These are phyloP conservation scores for Candida vaughaniae DNA, from an alignment of 805 yeast species.

Conservation along the genomic window DNA sequence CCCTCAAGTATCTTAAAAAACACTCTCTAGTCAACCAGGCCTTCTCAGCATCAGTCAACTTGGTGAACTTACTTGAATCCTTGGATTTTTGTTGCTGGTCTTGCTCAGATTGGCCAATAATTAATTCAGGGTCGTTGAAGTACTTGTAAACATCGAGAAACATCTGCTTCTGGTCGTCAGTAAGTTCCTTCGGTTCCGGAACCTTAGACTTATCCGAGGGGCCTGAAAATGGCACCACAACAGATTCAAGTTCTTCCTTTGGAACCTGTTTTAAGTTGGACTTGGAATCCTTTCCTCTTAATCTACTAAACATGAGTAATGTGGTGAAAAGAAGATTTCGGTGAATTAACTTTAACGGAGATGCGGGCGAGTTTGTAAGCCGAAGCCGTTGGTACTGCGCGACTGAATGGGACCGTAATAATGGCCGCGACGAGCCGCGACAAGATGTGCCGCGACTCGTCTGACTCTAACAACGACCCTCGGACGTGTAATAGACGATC, in stretches of 20 bases:
- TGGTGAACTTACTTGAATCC: conserved; percentile 23
- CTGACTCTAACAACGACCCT: too few relatives aligned
- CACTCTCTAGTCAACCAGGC: conserved; percentile 96
- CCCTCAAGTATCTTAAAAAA: conserved; percentile 82
- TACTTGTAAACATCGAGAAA: conserved; percentile 63
- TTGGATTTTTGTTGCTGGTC: conserved; percentile 39
- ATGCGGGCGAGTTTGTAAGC: too few relatives aligned
- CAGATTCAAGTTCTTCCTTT: conserved; percentile 9
- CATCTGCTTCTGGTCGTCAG: conserved; percentile 55
- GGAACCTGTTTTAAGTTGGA: conserved; percentile 4
- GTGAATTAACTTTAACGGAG: too few relatives aligned
- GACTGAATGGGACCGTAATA: too few relatives aligned
- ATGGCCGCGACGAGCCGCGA: too few relatives aligned
- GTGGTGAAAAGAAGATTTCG: too few relatives aligned
- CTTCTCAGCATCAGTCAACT: conserved; percentile 52
- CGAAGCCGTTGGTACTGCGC: too few relatives aligned
- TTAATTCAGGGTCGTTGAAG: conserved; percentile 54
- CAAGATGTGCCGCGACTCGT: too few relatives aligned
- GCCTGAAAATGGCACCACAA: conserved; percentile 19
- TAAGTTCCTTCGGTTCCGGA: conserved; percentile 52
- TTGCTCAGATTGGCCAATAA: conserved; percentile 51
- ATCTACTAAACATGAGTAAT: conserved; percentile 20
- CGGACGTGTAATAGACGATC: too few relatives aligned
- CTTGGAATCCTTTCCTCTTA: conserved; percentile 17
- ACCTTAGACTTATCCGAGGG: conserved; percentile 34